Evolutionary conservation across 2,329 filamentous ascomycete species (phyloP).

Genomic region (Gliomastix tumulicola): DNA sequence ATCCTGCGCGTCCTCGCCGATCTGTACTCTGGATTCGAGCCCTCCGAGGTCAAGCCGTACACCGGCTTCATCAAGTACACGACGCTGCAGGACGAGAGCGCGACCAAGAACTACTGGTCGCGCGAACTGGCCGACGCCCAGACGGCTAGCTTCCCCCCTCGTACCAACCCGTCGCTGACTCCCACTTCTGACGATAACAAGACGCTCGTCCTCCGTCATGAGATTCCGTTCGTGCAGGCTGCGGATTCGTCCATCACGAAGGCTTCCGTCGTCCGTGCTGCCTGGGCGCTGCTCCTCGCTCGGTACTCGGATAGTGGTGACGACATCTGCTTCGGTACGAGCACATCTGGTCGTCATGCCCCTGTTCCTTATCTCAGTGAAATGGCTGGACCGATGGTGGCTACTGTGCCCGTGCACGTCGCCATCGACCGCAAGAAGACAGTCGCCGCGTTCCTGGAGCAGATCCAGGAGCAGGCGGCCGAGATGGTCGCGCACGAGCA

Average conservation of each 20-base stretch:
- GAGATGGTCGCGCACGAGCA: slow-evolving; percentile 9
- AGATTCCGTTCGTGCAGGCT: no score
- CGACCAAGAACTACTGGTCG: slow-evolving; percentile 1
- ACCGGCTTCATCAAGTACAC: slow-evolving; percentile 4
- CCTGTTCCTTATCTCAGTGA: slow-evolving; percentile 4
- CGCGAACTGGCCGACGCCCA: slow-evolving; percentile 2
- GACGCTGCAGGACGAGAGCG: neutral
- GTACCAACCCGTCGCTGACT: no score
- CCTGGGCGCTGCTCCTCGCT: slow-evolving; percentile 2
- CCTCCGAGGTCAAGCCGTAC: slow-evolving; percentile 1
- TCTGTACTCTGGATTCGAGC: slow-evolving; percentile 6
- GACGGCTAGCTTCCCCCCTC: slow-evolving; percentile 6
- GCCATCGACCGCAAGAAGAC: slow-evolving; percentile 2
- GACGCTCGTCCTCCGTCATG: no score
- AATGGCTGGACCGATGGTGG: slow-evolving; percentile 9
- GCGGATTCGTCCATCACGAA: slow-evolving; percentile 6
- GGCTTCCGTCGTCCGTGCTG: slow-evolving; percentile 8
- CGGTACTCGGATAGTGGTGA: slow-evolving; percentile 22
- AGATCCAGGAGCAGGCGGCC: slow-evolving; percentile 4
- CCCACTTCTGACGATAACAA: no score
- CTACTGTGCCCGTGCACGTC: slow-evolving; percentile 7
- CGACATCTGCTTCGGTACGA: slow-evolving; percentile 16
- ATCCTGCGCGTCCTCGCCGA: slow-evolving; percentile 1
- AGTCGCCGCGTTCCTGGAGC: slow-evolving; percentile 5
- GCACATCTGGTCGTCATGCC: slow-evolving; percentile 10